These are phyloP conservation scores for Sarocladium oryzae DNA, from an alignment of 2,329 filamentous ascomycete species.

Conservation along the genomic window DNA sequence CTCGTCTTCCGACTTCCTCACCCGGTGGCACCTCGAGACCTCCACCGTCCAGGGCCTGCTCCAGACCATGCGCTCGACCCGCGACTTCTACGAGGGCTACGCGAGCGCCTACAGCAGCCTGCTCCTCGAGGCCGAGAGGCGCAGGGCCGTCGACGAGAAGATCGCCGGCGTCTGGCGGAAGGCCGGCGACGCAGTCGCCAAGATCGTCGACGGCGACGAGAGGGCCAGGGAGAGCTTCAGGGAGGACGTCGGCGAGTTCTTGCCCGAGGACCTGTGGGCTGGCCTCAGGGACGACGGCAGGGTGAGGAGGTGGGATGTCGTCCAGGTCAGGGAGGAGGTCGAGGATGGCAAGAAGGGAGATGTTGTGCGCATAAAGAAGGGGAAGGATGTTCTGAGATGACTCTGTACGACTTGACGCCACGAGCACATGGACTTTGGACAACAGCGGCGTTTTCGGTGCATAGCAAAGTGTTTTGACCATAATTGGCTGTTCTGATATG, in stretches of 20 bases:
- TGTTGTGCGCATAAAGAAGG: not conserved
- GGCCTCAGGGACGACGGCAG: slow-evolving; percentile 52
- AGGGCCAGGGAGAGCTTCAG: slow-evolving; percentile 71
- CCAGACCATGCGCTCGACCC: slow-evolving; percentile 68
- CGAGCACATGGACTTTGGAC: not conserved
- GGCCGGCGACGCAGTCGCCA: slow-evolving; percentile 69
- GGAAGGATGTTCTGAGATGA: not conserved
- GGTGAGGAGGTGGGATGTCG: slow-evolving; percentile 45
- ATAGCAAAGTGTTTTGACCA: no score
- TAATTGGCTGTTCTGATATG: no score
- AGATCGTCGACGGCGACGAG: slow-evolving; percentile 66
- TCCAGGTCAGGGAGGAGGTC: slow-evolving; percentile 27
- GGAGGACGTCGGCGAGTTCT: slow-evolving; percentile 73
- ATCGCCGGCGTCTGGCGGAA: slow-evolving; percentile 70
- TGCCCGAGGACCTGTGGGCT: slow-evolving; percentile 85
- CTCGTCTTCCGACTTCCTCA: slow-evolving; percentile 56
- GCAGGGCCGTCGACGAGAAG: slow-evolving; percentile 65
- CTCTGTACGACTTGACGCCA: not conserved
- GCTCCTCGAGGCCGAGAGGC: slow-evolving; percentile 74
- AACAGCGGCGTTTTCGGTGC: not conserved
- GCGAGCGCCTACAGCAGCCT: slow-evolving; percentile 76
- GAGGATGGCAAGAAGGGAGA: not conserved
- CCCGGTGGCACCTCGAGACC: slow-evolving; percentile 69
- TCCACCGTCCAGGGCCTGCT: slow-evolving; percentile 62
- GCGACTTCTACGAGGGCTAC: slow-evolving; percentile 83